Base-by-base conservation (phyloP, 306 rosid species). In the Neltuma alba region DNA sequence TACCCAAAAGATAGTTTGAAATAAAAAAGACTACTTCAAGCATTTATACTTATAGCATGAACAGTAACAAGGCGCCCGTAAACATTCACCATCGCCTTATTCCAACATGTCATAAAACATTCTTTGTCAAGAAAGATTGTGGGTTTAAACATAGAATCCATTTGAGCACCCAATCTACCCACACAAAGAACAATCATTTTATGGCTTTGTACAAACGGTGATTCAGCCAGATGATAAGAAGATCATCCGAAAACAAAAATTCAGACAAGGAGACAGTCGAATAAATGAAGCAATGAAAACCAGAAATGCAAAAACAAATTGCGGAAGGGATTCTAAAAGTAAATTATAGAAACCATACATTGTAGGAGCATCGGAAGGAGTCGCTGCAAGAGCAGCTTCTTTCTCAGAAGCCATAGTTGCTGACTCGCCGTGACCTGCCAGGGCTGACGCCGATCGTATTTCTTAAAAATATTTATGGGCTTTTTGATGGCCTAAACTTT, bases 301-400 rank as follows among this genome's bases (percentile, higher is more conserved):
- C 16, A 38, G 68, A 62, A 30, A 5, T 15, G 25, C 28, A 52
- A 13, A 75, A 78, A 25, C 61, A 71, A 76, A 75, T 38, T 18
- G 34, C 67, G 7, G 0, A n/a, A 18, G 63, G 33, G 4, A 7
- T 65, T 50, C n/a, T 28, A 36, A 50, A 77, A 30, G 28, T 44
- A 79, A n/a, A 50, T 25, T 16, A 33, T 55, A 55, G 38, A 48
- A 15, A 55, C 23, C 20, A 34, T 81, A 94, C 97, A 94, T 87
- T 82, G 97, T 92, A 63, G 97, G 91, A 72, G 92, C 77, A 82
- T 89, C 95, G 33, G 97, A 84, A 23, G 97, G 91, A 42, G 85
- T 81, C 14, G 91, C 89, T 10, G 86, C 84, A 45, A 92, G 89
- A 80, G 98, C 97, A 25, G 95, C 97, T 13, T 92, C 87, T 70